These are phyloP conservation scores for Nakazawaea siamensis DNA, from an alignment of 805 yeast species.

Conservation along the genomic window DNA sequence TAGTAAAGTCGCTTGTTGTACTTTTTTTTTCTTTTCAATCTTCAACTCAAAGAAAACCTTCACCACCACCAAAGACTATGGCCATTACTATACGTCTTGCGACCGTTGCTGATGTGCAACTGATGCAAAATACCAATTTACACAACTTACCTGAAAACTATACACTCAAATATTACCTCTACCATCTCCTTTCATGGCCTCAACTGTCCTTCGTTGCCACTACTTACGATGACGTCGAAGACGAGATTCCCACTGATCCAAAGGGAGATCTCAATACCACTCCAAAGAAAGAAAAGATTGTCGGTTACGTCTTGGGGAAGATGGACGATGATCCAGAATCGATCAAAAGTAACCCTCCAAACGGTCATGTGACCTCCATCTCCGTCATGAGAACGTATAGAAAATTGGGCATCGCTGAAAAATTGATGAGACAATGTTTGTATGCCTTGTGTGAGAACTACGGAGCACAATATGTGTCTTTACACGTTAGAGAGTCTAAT, in stretches of 20 bases:
- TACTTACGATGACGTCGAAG: conserved; percentile 46
- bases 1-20: too few relatives aligned
- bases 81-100: conserved; percentile 87
- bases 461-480: conserved; percentile 73
- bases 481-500: conserved; percentile 91
- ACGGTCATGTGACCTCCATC: conserved; percentile 90
- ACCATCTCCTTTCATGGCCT: conserved; percentile 95
- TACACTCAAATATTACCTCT: conserved; percentile 84
- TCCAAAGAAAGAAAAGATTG: conserved; percentile 63
- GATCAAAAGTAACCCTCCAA: conserved; percentile 59
- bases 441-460: conserved; percentile 76
- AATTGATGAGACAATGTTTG: conserved; percentile 73
- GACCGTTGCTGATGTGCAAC: conserved; percentile 76
- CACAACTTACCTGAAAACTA: conserved; percentile 94
- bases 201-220: conserved; percentile 95
- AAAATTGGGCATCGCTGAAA: conserved; percentile 91
- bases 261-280: conserved; percentile 41
- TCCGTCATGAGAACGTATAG: conserved; percentile 95
- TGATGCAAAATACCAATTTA: conserved; percentile 92
- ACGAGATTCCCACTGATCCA: conserved; percentile 16
- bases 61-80: conserved; percentile 42
- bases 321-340: conserved; percentile 92
- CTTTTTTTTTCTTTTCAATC: too few relatives aligned
- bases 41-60: background rate
- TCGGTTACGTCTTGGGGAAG: conserved; percentile 94